phyloP scores from a whole-genome alignment of 371 early-diverging fungal species.

The Mycotypha africana region DNA sequence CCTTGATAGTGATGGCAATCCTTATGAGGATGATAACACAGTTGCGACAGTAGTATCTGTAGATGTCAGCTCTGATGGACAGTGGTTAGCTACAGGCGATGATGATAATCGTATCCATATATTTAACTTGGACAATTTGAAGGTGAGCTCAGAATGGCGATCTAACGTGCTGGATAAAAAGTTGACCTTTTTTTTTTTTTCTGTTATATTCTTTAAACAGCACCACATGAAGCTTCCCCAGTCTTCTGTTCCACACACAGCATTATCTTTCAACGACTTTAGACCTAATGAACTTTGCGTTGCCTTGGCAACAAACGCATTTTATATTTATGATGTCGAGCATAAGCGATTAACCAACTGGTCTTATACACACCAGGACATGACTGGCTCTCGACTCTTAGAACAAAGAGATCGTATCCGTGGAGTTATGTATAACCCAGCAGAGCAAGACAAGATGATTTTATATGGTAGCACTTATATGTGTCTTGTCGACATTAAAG shows the following conservation, averaged over 20 bases:
- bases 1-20: slow-evolving; percentile 46
- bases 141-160: slow-evolving; percentile 54
- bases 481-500: slow-evolving; percentile 69
- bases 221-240: slow-evolving; percentile 68
- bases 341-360: slow-evolving; percentile 66
- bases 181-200: not conserved
- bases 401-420: slow-evolving; percentile 63
- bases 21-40: slow-evolving; percentile 37
- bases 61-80: slow-evolving; percentile 72
- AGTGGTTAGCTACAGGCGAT: slow-evolving; percentile 81
- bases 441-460: slow-evolving; percentile 53
- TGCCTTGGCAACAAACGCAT: slow-evolving; percentile 63
- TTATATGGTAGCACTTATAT: slow-evolving; percentile 72
- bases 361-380: slow-evolving; percentile 67
- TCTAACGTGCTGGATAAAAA: not conserved
- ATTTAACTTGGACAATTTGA: slow-evolving; percentile 69
- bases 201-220: no score
- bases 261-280: slow-evolving; percentile 67
- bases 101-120: slow-evolving; percentile 68
- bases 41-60: slow-evolving; percentile 57
- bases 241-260: slow-evolving; percentile 61
- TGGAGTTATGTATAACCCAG: slow-evolving; percentile 70
- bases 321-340: slow-evolving; percentile 77
- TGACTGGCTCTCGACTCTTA: slow-evolving; percentile 40
- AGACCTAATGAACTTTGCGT: slow-evolving; percentile 58